A percentile compares a stretch with the other conserved stretches of the same genome.
Conservation (phyloP, 169 alveolate species). For the Eimeria falciformis region DNA sequence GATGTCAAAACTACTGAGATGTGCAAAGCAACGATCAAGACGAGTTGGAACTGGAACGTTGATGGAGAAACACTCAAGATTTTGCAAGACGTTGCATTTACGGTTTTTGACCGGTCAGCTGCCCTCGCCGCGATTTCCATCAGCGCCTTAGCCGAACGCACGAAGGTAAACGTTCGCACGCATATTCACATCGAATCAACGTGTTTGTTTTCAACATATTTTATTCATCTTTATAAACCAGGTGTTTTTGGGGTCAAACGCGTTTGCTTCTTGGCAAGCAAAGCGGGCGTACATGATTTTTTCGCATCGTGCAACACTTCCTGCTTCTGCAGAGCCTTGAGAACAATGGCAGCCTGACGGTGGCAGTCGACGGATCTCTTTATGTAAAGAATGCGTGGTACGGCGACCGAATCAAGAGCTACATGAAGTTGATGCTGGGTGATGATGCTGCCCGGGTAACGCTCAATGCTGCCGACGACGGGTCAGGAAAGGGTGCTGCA, state of each 20-base stretch:
- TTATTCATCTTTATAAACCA: background rate
- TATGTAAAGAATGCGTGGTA: slow-evolving; percentile 90
- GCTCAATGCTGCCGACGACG: slow-evolving; percentile 88
- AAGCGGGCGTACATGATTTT: too few species aligned
- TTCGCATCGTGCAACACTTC: background rate
- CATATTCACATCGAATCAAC: background rate
- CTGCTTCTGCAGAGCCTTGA: slow-evolving; percentile 73
- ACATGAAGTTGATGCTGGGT: slow-evolving; percentile 83
- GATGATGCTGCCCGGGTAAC: slow-evolving; percentile 81
- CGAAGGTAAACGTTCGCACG: slow-evolving; percentile 78
- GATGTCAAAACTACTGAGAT: background rate
- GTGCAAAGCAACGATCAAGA: slow-evolving; percentile 73
- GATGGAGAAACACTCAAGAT: slow-evolving; percentile 79
- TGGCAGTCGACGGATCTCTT: slow-evolving; percentile 90
- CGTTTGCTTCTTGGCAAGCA: background rate
- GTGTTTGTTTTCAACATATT: background rate
- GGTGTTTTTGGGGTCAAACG: background rate
- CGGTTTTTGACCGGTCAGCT: slow-evolving; percentile 89
- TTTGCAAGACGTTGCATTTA: slow-evolving; percentile 84
- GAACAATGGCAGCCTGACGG: slow-evolving; percentile 79
- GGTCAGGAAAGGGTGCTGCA: slow-evolving; percentile 93
- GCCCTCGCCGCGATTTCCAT: slow-evolving; percentile 90
- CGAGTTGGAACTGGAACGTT: slow-evolving; percentile 85
- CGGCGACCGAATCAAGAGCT: slow-evolving; percentile 82
- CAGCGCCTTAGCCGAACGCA: slow-evolving; percentile 86